phyloP scores from a whole-genome alignment of 371 early-diverging fungal genomes.

The Blakeslea trispora region DNA sequence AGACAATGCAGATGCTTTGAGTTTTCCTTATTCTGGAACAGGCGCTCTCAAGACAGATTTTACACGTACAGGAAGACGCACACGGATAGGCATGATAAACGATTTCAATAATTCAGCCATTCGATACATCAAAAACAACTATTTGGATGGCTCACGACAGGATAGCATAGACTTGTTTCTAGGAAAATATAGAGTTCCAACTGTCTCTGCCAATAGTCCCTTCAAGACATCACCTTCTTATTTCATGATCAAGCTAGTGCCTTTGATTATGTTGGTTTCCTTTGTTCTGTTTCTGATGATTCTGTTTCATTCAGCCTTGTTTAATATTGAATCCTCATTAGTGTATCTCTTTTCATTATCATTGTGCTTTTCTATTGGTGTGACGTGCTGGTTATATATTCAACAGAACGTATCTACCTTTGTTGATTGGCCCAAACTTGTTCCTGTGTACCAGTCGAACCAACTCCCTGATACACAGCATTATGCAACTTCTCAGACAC shows the following conservation, averaged over 20 bases:
- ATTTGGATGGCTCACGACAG: constrained; percentile 88
- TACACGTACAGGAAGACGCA: constrained; percentile 88
- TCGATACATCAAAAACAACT: constrained; percentile 92
- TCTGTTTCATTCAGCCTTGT: constrained; percentile 30
- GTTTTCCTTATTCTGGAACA: constrained; percentile 96
- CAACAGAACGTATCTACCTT: constrained; percentile 40
- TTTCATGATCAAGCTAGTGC: constrained; percentile 20
- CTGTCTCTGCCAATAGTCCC: constrained; percentile 23
- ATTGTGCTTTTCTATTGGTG: constrained; percentile 33
- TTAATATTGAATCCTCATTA: constrained; percentile 27
- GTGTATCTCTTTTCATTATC: constrained; percentile 31
- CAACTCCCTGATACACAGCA: background rate
- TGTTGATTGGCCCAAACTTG: constrained; percentile 49
- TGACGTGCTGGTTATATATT: constrained; percentile 38
- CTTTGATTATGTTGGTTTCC: constrained; percentile 25
- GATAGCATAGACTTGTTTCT: constrained; percentile 82
- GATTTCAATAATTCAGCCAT: constrained; percentile 81
- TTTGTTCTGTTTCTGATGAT: constrained; percentile 22
- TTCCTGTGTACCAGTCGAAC: constrained; percentile 5
- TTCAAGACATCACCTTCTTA: constrained; percentile 23
- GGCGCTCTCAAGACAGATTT: constrained; percentile 97
- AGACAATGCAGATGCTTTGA: constrained; percentile 96
- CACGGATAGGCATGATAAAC: constrained; percentile 74
- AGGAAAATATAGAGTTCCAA: constrained; percentile 65
- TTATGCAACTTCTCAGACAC: background rate